These are phyloP conservation scores for Haplosporangium sp. DNA, from an alignment of 371 early-diverging fungal species.

Conservation along the genomic window DNA sequence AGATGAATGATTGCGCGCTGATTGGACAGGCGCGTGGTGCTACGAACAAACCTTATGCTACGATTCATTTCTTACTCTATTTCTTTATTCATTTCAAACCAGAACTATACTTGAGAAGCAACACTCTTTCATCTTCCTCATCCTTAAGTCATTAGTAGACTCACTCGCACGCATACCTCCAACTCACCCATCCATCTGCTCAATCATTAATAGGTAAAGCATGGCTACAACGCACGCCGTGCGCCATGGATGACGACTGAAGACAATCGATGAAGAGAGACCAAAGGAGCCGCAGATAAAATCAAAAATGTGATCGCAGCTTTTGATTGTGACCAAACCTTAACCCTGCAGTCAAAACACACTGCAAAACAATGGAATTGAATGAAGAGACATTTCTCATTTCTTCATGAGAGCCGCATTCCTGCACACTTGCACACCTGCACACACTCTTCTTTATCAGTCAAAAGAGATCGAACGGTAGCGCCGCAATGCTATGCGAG, in stretches of 20 bases:
- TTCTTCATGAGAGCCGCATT: too few relatives aligned
- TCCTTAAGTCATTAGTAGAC: too few relatives aligned
- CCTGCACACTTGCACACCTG: too few relatives aligned
- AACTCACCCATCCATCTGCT: neutral
- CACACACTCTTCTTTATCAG: too few relatives aligned
- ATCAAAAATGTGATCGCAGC: slow-evolving; percentile 30
- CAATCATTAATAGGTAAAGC: neutral
- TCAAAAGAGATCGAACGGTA: too few relatives aligned
- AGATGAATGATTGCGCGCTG: slow-evolving; percentile 37
- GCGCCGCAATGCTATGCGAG: too few relatives aligned
- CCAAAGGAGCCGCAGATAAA: slow-evolving; percentile 15
- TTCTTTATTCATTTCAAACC: neutral
- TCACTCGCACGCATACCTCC: too few relatives aligned
- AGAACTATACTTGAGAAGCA: neutral
- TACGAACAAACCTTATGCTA: slow-evolving; percentile 14
- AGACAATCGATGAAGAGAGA: neutral
- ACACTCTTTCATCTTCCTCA: neutral
- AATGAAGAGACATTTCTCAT: too few relatives aligned
- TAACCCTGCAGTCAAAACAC: too few relatives aligned
- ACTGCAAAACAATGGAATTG: too few relatives aligned
- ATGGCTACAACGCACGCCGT: neutral
- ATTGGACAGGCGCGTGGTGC: slow-evolving; percentile 27
- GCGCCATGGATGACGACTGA: neutral
- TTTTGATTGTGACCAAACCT: slow-evolving; percentile 54
- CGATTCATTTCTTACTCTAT: neutral